Conservation (phyloP, 371 early-diverging fungal genomes). For the Mortierella sp. region DNA sequence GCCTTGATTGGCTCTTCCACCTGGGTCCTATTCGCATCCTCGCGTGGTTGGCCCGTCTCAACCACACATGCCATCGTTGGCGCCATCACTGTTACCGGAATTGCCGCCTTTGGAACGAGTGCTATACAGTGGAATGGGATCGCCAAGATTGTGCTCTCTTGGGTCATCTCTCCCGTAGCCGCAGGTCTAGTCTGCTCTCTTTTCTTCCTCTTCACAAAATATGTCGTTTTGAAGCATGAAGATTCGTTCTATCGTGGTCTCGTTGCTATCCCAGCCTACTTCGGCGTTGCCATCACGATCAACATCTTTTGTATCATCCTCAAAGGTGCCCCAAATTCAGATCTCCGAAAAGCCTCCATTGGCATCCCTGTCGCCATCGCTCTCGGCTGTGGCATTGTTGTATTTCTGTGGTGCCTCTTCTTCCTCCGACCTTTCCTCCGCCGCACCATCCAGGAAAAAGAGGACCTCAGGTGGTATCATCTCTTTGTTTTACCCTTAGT, state of each 20-base stretch:
- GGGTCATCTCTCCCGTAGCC: constrained; percentile 81
- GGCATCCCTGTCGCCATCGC: constrained; percentile 68
- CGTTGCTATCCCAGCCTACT: constrained; percentile 81
- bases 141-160: constrained; percentile 77
- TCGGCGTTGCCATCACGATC: constrained; percentile 76
- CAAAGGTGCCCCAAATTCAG: constrained; percentile 73
- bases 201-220: constrained; percentile 74
- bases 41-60: constrained; percentile 66
- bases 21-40: constrained; percentile 82
- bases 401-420: constrained; percentile 66
- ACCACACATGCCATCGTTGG: constrained; percentile 82
- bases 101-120: constrained; percentile 74
- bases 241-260: constrained; percentile 83
- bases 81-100: constrained; percentile 82
- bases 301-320: constrained; percentile 77
- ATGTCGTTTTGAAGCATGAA: constrained; percentile 64
- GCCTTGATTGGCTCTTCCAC: constrained; percentile 81
- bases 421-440: constrained; percentile 77
- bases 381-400: constrained; percentile 66
- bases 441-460: constrained; percentile 71
- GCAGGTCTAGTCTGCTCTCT: constrained; percentile 76
- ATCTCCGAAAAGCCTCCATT: constrained; percentile 39
- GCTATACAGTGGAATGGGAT: constrained; percentile 82
- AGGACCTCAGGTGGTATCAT: constrained; percentile 78
- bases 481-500: constrained; percentile 64